These are phyloP conservation scores for Pulicaria dysenterica DNA, from an alignment of 129 eudicot genomes.

Conservation along the genomic window DNA sequence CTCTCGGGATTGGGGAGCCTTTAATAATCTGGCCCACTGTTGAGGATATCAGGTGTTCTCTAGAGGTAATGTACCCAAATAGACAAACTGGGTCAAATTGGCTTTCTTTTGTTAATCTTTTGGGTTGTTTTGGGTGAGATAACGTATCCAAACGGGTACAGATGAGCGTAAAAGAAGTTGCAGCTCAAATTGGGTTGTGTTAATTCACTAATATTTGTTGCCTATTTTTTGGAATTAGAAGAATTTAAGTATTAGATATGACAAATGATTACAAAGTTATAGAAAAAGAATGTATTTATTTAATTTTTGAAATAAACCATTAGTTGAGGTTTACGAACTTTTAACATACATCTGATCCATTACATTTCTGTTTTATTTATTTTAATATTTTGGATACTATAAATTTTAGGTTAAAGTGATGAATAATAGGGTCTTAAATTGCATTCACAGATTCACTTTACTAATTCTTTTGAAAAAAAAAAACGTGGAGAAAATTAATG, in stretches of 20 bases:
- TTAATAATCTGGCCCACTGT: constrained; percentile 90
- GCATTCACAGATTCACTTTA: not conserved
- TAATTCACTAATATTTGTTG: not conserved
- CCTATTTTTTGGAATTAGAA: not conserved
- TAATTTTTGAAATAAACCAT: not conserved
- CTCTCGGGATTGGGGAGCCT: constrained; percentile 89
- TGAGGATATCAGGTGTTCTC: constrained; percentile 94
- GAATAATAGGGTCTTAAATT: not conserved
- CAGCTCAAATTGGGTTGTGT: too few species aligned
- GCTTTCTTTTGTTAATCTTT: not conserved
- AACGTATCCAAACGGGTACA: not conserved
- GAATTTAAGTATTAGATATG: not conserved
- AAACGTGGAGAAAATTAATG: not conserved
- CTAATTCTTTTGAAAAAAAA: not conserved
- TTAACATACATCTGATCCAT: not conserved
- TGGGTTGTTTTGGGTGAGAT: not conserved
- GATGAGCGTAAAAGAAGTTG: not conserved
- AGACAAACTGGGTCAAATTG: not conserved
- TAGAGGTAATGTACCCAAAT: constrained; percentile 61
- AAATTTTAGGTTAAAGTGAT: not conserved
- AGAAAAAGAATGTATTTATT: not conserved
- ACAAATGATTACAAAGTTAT: not conserved
- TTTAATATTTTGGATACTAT: not conserved
- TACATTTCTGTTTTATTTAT: not conserved
- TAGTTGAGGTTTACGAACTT: not conserved